Evolutionary conservation across 306 rosid genomes (phyloP).

Genomic region (Cicer judaicum): DNA sequence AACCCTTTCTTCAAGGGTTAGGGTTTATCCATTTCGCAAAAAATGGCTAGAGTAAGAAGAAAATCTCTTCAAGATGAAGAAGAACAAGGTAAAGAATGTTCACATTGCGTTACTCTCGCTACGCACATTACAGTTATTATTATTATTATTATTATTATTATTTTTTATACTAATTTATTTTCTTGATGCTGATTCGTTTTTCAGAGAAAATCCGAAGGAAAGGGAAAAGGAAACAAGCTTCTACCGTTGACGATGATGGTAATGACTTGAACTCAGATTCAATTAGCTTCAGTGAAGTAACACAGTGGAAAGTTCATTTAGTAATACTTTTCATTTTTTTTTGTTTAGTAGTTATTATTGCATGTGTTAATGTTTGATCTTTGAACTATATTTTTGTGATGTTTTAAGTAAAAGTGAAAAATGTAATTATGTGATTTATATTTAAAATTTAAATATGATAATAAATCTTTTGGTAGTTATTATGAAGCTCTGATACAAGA

Average conservation of each 20-base stretch:
- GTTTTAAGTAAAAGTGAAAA: background rate
- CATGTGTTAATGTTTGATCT: background rate
- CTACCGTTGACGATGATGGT: conserved; percentile 38
- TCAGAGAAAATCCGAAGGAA: conserved; percentile 28
- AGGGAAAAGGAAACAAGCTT: conserved; percentile 39
- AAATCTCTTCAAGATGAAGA: conserved; percentile 12
- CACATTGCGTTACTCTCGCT: background rate
- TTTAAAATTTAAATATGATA: background rate
- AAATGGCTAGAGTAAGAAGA: conserved; percentile 37
- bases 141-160: background rate
- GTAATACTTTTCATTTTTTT: background rate
- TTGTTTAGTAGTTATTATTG: background rate
- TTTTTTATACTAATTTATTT: conserved; percentile 5
- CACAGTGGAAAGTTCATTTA: background rate
- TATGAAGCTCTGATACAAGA: background rate
- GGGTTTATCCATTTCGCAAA: conserved; percentile 36
- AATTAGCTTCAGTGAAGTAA: background rate
- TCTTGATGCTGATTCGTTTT: conserved; percentile 1
- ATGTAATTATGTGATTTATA: background rate
- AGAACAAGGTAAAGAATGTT: conserved; percentile 34
- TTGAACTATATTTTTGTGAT: background rate
- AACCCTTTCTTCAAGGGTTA: conserved; percentile 22
- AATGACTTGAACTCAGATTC: conserved; percentile 1
- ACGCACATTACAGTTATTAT: background rate
- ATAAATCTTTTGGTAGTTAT: background rate